phyloP scores from a whole-genome alignment of 441 rosid species.

The Pelargonium fulgidum region DNA sequence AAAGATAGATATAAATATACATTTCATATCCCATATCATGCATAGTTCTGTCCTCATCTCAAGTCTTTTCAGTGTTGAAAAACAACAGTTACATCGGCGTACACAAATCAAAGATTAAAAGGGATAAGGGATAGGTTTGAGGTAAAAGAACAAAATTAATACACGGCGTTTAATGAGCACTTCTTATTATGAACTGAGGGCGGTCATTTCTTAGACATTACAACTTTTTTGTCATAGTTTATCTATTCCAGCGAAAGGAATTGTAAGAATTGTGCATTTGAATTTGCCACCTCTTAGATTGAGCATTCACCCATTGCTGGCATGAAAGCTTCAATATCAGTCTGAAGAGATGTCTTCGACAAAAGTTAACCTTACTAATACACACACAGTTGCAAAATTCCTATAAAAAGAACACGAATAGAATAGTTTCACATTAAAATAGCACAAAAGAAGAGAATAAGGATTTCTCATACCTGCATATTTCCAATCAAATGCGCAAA shows the following conservation, averaged over 20 bases:
- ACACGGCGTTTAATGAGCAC: neutral
- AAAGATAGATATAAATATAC: neutral
- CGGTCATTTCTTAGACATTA: no score
- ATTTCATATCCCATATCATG: neutral
- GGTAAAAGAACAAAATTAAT: neutral
- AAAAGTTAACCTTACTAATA: neutral
- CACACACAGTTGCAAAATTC: neutral
- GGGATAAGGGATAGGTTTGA: neutral
- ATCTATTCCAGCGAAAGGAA: no score
- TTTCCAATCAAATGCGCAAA: constrained; percentile 94
- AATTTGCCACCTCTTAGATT: no score
- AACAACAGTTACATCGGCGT: neutral
- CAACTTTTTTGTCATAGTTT: no score
- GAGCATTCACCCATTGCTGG: neutral
- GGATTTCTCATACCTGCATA: constrained; percentile 62
- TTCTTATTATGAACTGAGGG: neutral
- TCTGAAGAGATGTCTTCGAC: neutral
- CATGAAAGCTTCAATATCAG: neutral
- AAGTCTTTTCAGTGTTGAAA: neutral
- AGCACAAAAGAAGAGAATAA: constrained; percentile 18
- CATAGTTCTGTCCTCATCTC: neutral
- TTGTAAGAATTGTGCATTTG: neutral
- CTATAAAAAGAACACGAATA: neutral
- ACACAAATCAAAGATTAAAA: neutral
- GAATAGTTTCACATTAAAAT: neutral